Evolutionary conservation across 78 protist genomes (phyloP).

Genomic region (Protostelium mycophagum): DNA sequence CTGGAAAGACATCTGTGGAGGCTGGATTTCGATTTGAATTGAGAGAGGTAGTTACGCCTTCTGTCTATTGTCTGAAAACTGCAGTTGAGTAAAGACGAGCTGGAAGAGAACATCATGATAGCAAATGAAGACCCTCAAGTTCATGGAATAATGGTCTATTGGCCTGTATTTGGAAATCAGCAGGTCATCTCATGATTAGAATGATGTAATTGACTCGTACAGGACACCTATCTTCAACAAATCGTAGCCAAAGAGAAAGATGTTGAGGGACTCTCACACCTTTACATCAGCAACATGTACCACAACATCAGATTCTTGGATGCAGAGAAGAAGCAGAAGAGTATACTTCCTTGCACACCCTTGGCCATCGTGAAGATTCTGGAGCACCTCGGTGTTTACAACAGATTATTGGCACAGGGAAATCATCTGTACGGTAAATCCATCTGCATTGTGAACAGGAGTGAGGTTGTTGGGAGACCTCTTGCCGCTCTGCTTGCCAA

Average conservation of each 20-base stretch:
- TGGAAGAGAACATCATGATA: conserved; percentile 46
- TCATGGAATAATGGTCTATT: conserved; percentile 78
- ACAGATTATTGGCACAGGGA: conserved; percentile 19
- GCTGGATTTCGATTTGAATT: conserved; percentile 53
- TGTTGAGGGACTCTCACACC: conserved; percentile 72
- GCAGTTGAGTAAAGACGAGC: conserved; percentile 28
- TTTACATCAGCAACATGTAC: conserved; percentile 64
- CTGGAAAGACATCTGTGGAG: conserved; percentile 45
- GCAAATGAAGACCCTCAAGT: conserved; percentile 54
- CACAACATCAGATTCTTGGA: conserved; percentile 64
- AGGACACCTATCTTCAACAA: conserved; percentile 65
- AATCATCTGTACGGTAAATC: conserved; percentile 65
- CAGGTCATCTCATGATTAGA: conserved; percentile 4
- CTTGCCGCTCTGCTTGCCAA: conserved; percentile 70
- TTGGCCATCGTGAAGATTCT: conserved; percentile 68
- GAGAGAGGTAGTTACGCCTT: conserved; percentile 1
- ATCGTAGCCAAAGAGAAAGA: conserved; percentile 60
- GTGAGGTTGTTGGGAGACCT: conserved; percentile 90
- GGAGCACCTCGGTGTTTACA: conserved; percentile 53
- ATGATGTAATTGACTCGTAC: too few species aligned
- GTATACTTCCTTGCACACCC: conserved; percentile 75
- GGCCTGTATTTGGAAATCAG: conserved; percentile 82
- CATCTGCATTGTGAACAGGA: conserved; percentile 88
- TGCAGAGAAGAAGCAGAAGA: conserved; percentile 19
- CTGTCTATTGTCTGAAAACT: not conserved